Evolutionary conservation across 2,329 filamentous ascomycete genomes (phyloP), one percentile per base, ranked within the genome.

Genomic region (Penicillium sp.): DNA sequence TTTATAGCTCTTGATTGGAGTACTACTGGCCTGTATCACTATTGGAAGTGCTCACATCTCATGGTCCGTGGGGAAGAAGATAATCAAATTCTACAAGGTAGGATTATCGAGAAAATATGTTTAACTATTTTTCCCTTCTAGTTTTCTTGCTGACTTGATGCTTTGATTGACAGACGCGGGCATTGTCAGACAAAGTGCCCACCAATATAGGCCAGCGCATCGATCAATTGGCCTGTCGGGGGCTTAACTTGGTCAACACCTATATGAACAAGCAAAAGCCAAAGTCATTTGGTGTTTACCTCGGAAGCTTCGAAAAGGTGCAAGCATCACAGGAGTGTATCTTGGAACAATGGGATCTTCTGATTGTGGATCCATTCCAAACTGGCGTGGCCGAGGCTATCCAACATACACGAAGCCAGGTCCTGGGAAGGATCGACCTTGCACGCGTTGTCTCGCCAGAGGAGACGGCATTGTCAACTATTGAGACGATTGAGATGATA

Each of bases 281-380:
- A 1, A 56, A 58, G 13, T 70, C 69, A 3, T 74, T 73, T 56
- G 73, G 73, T 4, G 67, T 75, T 8, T 76, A 72, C 53, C 62
- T 76, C 6, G 74, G 74, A 12, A 51, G 54, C 24, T 73, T 76
- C 42, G 52, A 57, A 15, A 54, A 47, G 27, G 67, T 68, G 4
- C 63, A 66, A 3, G 44, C 48, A 13, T 50, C 59, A 18, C 63
- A 76, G 50, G 47, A 59, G 18, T 57, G 52, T n/a, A 42, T 77
- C 6, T 59, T 76, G n/a, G 47, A 62, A 32, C 62, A 67, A 57
- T 76, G 71, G 71, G 73, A 77, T 44, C 52, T 75, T n/a, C 49
- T 75, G 33, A 64, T 75, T 13, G 62, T 76, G 10, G 72, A 77
- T 53, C 73, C 74, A 2, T 61, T 69, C 15, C 66, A 70, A 50